phyloP scores from a whole-genome alignment of 768 basidiomycete genomes.

The Macrolepiota albuminosa region DNA sequence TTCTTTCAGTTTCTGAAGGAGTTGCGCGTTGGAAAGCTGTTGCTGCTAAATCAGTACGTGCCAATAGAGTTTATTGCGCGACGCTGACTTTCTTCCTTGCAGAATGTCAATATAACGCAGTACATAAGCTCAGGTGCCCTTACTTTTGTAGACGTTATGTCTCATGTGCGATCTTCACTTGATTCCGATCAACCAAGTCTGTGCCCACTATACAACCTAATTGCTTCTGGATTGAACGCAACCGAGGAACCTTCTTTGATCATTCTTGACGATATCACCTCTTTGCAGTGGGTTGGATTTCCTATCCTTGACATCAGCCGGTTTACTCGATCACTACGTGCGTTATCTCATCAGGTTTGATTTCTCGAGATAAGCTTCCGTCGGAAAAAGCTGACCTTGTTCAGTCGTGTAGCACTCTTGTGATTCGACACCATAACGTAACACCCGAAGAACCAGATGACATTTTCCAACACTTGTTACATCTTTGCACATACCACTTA shows the following conservation, averaged over 20 bases:
- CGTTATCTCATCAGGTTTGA: conserved; percentile 50
- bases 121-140: conserved; percentile 35
- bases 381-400: background rate
- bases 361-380: background rate
- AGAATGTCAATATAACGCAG: conserved; percentile 38
- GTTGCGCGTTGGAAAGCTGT: conserved; percentile 59
- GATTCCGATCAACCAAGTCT: conserved; percentile 21
- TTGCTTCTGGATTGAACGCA: conserved; percentile 22
- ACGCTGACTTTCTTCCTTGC: background rate
- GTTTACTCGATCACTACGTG: conserved; percentile 56
- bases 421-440: conserved; percentile 62
- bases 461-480: conserved; percentile 52
- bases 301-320: conserved; percentile 45
- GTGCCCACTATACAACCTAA: conserved; percentile 31
- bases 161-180: conserved; percentile 25
- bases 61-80: background rate
- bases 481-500: conserved; percentile 63
- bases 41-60: conserved; percentile 56
- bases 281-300: conserved; percentile 70
- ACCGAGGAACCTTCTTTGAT: conserved; percentile 31
- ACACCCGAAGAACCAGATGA: conserved; percentile 55
- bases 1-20: conserved; percentile 57
- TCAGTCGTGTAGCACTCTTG: conserved; percentile 48
- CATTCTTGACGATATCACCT: conserved; percentile 66
- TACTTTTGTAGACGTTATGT: conserved; percentile 49